Base-by-base conservation (phyloP, 192 early-diverging fungal species). In the Glomus cerebriforme region DNA sequence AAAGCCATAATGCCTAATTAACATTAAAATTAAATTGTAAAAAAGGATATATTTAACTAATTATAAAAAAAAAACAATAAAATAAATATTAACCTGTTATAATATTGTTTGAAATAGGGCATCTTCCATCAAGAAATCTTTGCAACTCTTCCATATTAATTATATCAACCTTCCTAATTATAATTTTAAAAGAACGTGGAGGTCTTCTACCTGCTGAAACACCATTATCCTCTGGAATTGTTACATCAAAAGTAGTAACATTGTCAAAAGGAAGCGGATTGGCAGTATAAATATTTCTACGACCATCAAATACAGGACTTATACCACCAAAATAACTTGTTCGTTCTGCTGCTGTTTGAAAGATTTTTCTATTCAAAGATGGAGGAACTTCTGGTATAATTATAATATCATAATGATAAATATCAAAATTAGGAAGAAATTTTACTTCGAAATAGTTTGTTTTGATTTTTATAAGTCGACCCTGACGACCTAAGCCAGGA, bases 361-460 rank as follows among this genome's bases (percentile, higher is more conserved):
- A 95, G 59, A 96, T 81, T 15, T 87, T 82, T 9, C 92, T 74
- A 79, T 93, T 92, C 54, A 96, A 91, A 7, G 90, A 86, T 2
- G 92, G 90, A 9, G 95, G 94, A 24, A 94, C 93, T 69, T 95
- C 91, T 10, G 95, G 94, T 1, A 79, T 82, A 35, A 98, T 91
- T 1, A 86, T 86, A 17, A 98, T 86, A 82, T 96, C 94, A 84
- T 97, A 99, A 76, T 98, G 97, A 82, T 93, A 86, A 26, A 99
- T 88, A 6, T 90, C 88, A 0, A 78, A 83, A n/a, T 87, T 77
- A 7, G 92, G 90, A 15, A 93, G 87, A 43, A 84, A 83, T 35
- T 80, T 83, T 34, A 98, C 81, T 73, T 93, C 91, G 79, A 96
- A 94, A 80, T 92, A 94, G 84, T 97, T 99, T 27, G 87, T 82